Base-by-base conservation (phyloP, 2,329 filamentous ascomycete genomes). In the Magnaporthiopsis incrustans region DNA sequence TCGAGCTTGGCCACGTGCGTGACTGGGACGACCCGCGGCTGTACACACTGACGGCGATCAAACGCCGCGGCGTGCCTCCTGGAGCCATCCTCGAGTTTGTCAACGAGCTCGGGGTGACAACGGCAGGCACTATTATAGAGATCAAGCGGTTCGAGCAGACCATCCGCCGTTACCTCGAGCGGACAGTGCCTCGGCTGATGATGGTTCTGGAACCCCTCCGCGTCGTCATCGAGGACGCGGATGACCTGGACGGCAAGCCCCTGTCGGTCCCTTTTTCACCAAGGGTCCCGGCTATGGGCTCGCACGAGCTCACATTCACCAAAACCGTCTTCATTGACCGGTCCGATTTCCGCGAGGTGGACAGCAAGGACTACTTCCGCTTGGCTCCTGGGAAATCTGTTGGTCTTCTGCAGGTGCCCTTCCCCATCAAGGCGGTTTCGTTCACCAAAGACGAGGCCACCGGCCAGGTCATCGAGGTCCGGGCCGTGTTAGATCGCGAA, bases 1-100 rank as follows among this genome's bases (percentile, higher is more conserved):
- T 97, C 2, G 83, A 88, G 59, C 85, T 89, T 62, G 85, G 86
- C n/a, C 82, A 88, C 67, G 93, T 98, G 10, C 85, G 90, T 53
- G 91, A 86, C 64, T 97, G 93, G 92, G 91, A 97, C 70, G 94
- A 97, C 71, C 94, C 94, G 14, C 85, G 94, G 44, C 81, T 98
- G 6, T 97, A 91, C 77, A 97, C 93, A 1, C 80, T 97, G 25
- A 92, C 94, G 66, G 92, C 86, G 1, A 85, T 97, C 61, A 88
- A 91, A 63, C 85, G 94, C 62, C 86, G 93, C 65, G 94, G 94
- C 73, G 85, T 97, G 0, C 94, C 94, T 0, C 92, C 94, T 0
- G 91, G 90, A 30, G 93, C 92, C 1, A 90, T 97, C 66, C 85
- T 97, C 65, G 89, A 91, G 64, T 98, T 97, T 70, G 87, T 97